A percentile compares a stretch with the other conserved stretches of the same genome.
These are phyloP conservation scores for Suillus occidentalis DNA, from an alignment of 768 basidiomycete genomes.

Conservation along the genomic window DNA sequence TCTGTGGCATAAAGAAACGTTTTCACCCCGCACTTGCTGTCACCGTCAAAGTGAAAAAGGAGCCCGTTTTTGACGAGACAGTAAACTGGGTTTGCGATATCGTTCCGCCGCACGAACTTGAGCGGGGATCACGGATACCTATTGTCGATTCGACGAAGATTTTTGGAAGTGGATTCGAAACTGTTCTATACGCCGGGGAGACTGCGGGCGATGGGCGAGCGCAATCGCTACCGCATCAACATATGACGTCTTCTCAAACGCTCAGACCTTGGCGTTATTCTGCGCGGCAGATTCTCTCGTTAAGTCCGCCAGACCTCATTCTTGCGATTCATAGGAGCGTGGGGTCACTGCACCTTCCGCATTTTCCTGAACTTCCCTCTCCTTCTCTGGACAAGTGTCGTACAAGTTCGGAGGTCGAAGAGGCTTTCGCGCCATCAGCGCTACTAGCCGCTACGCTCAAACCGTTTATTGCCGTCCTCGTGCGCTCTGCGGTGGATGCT, in stretches of 20 bases:
- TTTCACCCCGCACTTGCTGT: slow-evolving; percentile 24
- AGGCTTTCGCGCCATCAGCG: slow-evolving; percentile 35
- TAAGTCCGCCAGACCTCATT: slow-evolving; percentile 28
- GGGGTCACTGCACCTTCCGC: slow-evolving; percentile 20
- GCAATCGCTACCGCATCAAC: slow-evolving; percentile 2
- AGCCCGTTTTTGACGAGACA: slow-evolving; percentile 9
- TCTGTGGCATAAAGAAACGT: slow-evolving; percentile 31
- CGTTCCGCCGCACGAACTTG: slow-evolving; percentile 23
- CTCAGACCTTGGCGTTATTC: slow-evolving; percentile 17
- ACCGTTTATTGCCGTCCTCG: slow-evolving; percentile 34
- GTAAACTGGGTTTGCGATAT: slow-evolving; percentile 24
- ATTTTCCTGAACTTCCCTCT: slow-evolving; percentile 19
- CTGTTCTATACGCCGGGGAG: slow-evolving; percentile 9
- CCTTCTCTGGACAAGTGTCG: slow-evolving; percentile 16
- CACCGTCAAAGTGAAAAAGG: slow-evolving; percentile 15
- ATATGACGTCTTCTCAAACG: slow-evolving; percentile 9
- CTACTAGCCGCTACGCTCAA: slow-evolving; percentile 35
- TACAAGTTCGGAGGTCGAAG: slow-evolving; percentile 18
- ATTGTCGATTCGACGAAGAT: slow-evolving; percentile 18
- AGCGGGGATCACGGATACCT: slow-evolving; percentile 19
- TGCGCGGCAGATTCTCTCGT: slow-evolving; percentile 22
- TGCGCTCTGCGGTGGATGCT: slow-evolving; percentile 33
- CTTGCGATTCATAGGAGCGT: slow-evolving; percentile 27
- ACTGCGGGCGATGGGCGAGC: slow-evolving; percentile 1
- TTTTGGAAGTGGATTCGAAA: slow-evolving; percentile 19